Evolutionary conservation across 2,329 filamentous ascomycete species (phyloP).

Genomic region (Raffaelea albimanens): DNA sequence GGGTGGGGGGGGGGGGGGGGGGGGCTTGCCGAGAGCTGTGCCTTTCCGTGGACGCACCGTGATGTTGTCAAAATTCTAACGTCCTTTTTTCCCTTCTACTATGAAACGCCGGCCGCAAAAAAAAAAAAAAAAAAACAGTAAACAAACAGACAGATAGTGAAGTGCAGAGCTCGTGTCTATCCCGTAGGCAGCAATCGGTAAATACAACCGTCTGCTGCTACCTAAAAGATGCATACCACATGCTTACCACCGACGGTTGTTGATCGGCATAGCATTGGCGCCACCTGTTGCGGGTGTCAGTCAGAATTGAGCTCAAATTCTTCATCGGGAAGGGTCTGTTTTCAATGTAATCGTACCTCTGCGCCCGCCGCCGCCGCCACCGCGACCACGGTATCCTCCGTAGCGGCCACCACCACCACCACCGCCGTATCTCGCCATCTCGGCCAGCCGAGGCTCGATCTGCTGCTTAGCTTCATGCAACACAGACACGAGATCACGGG

Average conservation of each 20-base stretch:
- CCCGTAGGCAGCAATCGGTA: too few species aligned
- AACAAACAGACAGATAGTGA: background rate
- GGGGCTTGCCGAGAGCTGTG: too few species aligned
- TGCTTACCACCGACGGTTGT: conserved; percentile 41
- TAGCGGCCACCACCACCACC: conserved; percentile 68
- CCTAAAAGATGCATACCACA: background rate
- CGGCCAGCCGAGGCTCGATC: conserved; percentile 87
- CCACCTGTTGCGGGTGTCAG: too few species aligned
- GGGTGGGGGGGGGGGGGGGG: too few species aligned
- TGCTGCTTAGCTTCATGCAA: conserved; percentile 96
- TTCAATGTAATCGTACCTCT: conserved; percentile 22
- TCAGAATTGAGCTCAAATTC: background rate
- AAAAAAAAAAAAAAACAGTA: background rate
- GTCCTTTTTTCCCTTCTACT: too few species aligned
- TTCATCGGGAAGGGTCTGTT: too few species aligned
- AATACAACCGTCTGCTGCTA: too few species aligned
- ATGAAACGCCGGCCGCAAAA: conserved; percentile 1
- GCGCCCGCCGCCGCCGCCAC: conserved; percentile 36
- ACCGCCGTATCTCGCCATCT: conserved; percentile 91
- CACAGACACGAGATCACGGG: conserved; percentile 89
- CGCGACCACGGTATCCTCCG: conserved; percentile 60
- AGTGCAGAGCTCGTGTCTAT: too few species aligned
- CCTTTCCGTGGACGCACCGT: too few species aligned
- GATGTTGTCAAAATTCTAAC: too few species aligned
- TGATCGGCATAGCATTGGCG: conserved; percentile 40